These are phyloP conservation scores for Chaetomidium leptoderma DNA, from an alignment of 495 filamentous ascomycete genomes.

Conservation along the genomic window DNA sequence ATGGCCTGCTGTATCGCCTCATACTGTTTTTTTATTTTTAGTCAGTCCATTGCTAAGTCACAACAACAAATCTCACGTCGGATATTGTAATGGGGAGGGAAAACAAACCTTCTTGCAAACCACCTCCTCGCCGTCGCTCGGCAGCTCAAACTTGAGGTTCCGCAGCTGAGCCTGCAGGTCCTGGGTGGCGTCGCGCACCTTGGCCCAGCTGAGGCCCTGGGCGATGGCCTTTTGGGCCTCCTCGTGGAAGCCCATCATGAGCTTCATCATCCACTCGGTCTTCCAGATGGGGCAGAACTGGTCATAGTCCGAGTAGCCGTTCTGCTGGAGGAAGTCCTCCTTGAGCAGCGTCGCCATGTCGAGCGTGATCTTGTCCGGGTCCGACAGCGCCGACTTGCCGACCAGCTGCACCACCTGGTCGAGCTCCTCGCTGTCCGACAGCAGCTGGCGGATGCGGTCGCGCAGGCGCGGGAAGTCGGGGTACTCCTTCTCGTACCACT, in stretches of 20 bases:
- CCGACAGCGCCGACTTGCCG: constrained; percentile 92
- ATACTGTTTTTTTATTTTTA: constrained; percentile 58
- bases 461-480: constrained; percentile 91
- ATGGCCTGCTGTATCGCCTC: constrained; percentile 85
- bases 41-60: constrained; percentile 11
- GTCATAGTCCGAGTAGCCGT: constrained; percentile 98
- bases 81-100: neutral
- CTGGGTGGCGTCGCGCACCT: constrained; percentile 82
- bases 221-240: constrained; percentile 93
- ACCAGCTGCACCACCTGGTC: constrained; percentile 99
- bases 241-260: constrained; percentile 96
- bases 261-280: constrained; percentile 99
- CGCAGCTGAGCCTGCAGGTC: constrained; percentile 80
- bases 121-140: constrained; percentile 67
- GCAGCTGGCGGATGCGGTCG: constrained; percentile 85
- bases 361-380: constrained; percentile 97
- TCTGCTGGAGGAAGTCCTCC: constrained; percentile 99
- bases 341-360: constrained; percentile 90
- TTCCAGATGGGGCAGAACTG: constrained; percentile 99
- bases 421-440: constrained; percentile 92
- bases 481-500: constrained; percentile 86
- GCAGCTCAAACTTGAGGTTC: constrained; percentile 94
- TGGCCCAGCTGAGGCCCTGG: constrained; percentile 83
- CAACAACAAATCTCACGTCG: neutral
- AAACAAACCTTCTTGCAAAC: constrained; percentile 69